Conservation (phyloP, 192 early-diverging fungal species). For the Dimargaris cristalligena region DNA sequence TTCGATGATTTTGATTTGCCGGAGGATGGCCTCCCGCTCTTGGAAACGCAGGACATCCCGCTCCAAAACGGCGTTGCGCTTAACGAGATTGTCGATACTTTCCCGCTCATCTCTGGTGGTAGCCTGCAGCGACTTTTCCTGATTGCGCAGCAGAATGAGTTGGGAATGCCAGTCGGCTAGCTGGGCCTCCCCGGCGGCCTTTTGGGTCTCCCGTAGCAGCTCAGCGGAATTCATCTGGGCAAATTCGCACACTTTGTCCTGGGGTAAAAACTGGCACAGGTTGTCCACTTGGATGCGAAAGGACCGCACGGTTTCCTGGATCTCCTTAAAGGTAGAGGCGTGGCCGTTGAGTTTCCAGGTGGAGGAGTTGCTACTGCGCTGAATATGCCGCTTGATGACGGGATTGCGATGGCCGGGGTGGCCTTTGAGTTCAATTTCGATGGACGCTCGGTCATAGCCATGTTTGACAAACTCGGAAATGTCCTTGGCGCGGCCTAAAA, state of each 20-base stretch:
- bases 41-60: constrained; percentile 58
- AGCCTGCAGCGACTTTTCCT: constrained; percentile 29
- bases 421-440: constrained; percentile 76
- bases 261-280: constrained; percentile 93
- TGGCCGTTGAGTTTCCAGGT: constrained; percentile 71
- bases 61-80: constrained; percentile 52
- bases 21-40: constrained; percentile 47
- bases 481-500: constrained; percentile 76
- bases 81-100: constrained; percentile 41
- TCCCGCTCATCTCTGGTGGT: constrained; percentile 32
- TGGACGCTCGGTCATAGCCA: constrained; percentile 52
- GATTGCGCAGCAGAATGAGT: constrained; percentile 35
- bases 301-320: constrained; percentile 36
- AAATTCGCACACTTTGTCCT: constrained; percentile 87
- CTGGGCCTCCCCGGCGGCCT: constrained; percentile 55
- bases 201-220: constrained; percentile 68
- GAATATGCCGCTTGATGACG: constrained; percentile 41
- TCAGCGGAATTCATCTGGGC: constrained; percentile 67
- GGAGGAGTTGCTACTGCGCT: constrained; percentile 43
- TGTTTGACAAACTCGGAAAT: constrained; percentile 87
- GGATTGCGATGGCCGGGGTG: constrained; percentile 20
- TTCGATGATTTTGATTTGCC: constrained; percentile 39
- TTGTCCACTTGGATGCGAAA: constrained; percentile 91
- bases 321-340: constrained; percentile 36
- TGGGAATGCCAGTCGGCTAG: constrained; percentile 46